Percentiles rank a stretch among this genome's conserved stretches.
These are phyloP conservation scores for Didymella pomorum DNA, from an alignment of 2,329 filamentous ascomycete genomes.

Conservation along the genomic window DNA sequence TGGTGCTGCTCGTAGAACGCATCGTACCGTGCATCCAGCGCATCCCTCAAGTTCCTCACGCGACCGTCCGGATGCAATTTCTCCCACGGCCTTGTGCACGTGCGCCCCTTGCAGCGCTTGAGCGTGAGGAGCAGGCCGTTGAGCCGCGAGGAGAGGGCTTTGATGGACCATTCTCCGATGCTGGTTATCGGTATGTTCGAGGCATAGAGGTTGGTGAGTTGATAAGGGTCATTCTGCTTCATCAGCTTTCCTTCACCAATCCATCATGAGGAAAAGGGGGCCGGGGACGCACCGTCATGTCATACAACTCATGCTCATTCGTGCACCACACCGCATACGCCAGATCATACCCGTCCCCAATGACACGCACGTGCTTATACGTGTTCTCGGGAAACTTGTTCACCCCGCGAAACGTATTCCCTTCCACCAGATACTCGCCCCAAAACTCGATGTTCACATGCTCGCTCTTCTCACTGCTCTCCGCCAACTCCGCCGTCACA, in stretches of 20 bases:
- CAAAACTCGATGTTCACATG: slow-evolving; percentile 55
- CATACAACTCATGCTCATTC: slow-evolving; percentile 72
- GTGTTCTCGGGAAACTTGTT: slow-evolving; percentile 57
- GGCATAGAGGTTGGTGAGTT: slow-evolving; percentile 47
- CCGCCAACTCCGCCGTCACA: slow-evolving; percentile 27
- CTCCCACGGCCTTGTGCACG: slow-evolving; percentile 66
- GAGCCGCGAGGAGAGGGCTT: slow-evolving; percentile 43
- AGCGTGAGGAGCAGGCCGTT: slow-evolving; percentile 67
- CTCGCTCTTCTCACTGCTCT: slow-evolving; percentile 35
- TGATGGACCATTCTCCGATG: slow-evolving; percentile 18
- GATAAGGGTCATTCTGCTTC: slow-evolving; percentile 41
- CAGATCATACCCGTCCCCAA: slow-evolving; percentile 64
- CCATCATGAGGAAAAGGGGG: no score
- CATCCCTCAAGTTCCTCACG: slow-evolving; percentile 62
- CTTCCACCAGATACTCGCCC: slow-evolving; percentile 45
- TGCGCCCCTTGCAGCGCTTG: slow-evolving; percentile 66
- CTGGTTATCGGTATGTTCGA: not conserved
- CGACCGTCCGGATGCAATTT: slow-evolving; percentile 63
- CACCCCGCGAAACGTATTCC: slow-evolving; percentile 23
- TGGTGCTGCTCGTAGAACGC: slow-evolving; percentile 61
- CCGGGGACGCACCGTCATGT: slow-evolving; percentile 59
- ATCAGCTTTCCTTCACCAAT: no score
- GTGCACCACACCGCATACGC: slow-evolving; percentile 76
- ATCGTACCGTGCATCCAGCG: slow-evolving; percentile 60
- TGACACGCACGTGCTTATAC: slow-evolving; percentile 67